Percentiles rank a stretch among this genome's conserved stretches.
These are phyloP conservation scores for Cryptosporidium sp. DNA, from an alignment of 169 alveolate species.

Conservation along the genomic window DNA sequence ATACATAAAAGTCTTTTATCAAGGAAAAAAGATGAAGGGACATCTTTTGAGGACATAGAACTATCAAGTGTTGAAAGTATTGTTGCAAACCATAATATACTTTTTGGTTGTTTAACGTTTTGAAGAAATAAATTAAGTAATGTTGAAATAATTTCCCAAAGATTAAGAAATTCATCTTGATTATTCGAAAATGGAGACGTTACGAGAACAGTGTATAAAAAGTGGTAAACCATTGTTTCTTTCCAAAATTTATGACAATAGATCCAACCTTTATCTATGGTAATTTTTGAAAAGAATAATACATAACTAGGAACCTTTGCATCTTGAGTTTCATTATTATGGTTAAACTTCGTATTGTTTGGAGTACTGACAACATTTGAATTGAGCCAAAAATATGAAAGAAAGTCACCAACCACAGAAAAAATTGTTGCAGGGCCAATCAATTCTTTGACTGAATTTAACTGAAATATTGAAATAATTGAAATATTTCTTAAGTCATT, in stretches of 20 bases:
- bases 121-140: slow-evolving; percentile 28
- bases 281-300: slow-evolving; percentile 38
- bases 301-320: slow-evolving; percentile 28
- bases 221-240: slow-evolving; percentile 53
- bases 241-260: slow-evolving; percentile 27
- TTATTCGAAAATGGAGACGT: slow-evolving; percentile 10
- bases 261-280: slow-evolving; percentile 6
- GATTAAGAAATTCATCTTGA: slow-evolving; percentile 20
- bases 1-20: slow-evolving; percentile 24
- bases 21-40: slow-evolving; percentile 26
- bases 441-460: slow-evolving; percentile 10
- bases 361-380: neutral
- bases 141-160: slow-evolving; percentile 45
- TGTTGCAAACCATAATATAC: slow-evolving; percentile 72
- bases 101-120: slow-evolving; percentile 65
- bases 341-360: neutral
- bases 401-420: slow-evolving; percentile 44
- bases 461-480: slow-evolving; percentile 49
- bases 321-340: neutral
- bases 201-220: slow-evolving; percentile 21
- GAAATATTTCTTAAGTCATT: slow-evolving; percentile 28
- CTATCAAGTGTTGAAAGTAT: slow-evolving; percentile 54
- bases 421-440: slow-evolving; percentile 9
- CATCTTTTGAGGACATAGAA: slow-evolving; percentile 41
- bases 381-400: slow-evolving; percentile 39